Evolutionary conservation across 1,139 yeast genomes (phyloP), one percentile per base, ranked within the genome.

Genomic region (Kluyveromyces marxianus): DNA sequence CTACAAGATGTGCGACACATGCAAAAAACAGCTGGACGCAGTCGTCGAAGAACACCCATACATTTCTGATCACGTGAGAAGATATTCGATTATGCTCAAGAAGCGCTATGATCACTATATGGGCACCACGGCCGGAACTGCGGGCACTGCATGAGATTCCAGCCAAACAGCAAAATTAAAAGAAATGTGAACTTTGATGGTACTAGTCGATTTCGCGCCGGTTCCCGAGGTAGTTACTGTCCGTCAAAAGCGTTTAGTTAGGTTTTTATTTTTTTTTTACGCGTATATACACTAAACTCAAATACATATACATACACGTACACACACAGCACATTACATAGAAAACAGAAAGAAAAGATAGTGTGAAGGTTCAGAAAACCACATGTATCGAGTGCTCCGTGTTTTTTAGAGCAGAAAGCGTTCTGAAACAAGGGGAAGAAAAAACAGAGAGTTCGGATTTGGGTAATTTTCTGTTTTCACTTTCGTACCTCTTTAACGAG

Each of bases 71-170:
- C 47, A 14, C 39, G 47, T 35, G 45, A 41, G 3, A 32, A 47
- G 14, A 48, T 54, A 5, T n/a, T 49, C 32, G 37, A 49, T 24
- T 14, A 47, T 4, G 44, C 47, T 27, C 31, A 34, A 33, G 14
- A 40, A 35, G 26, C 37, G 27, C n/a, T 25, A 25, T 32, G 34
- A 40, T 25, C 35, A 31, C 7, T 40, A 40, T 14, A 8, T 40
- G 27, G 43, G 43, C 37, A 35, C 38, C 8, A 26, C 34, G 8
- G 31, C 21, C 33, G 26, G 38, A 28, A 10, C 36, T 6, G 36
- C 28, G 27, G 8, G 35, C 14, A 30, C 25, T 7, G 40, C 40
- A 37, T 14, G 21, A 14, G 21, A 14, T 14, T 14, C 21, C 21
- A 14, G 21, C 21, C 21, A 14, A 14, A 14, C 21, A 14, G 21